Evolutionary conservation across 108 stramenopile species (phyloP), one percentile per base, ranked within the genome.

Genomic region (Nannochloropsis oceanica): DNA sequence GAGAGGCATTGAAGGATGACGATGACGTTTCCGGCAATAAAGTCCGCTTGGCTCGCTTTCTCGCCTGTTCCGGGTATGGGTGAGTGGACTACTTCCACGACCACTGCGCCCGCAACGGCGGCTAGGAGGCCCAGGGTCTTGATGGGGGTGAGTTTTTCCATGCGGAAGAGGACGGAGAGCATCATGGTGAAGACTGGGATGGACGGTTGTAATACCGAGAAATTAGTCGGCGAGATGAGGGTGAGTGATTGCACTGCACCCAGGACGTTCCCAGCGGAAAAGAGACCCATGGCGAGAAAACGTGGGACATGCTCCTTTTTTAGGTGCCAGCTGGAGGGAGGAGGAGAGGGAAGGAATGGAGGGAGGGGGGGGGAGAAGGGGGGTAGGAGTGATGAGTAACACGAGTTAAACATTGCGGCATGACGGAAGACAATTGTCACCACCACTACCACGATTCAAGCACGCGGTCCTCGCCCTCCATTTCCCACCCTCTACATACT

Each of bases 141-240:
- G 5, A 88, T 44, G 9, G 26, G 79, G 13, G 90, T 89, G 82
- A 90, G 83, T 7, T 22, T 44, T 20, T 90, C 90, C 26, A 90
- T 14, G 9, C 88, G 82, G 18, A 86, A 42, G 42, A 79, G 42
- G 82, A 86, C 81, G 79, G 88, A 89, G 34, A 88, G 85, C 43
- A 90, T 59, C 85, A 88, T 88, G 59, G 90, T 87, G 25, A 90
- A 83, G 85, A 87, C 81, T n/a, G 90, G 90, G 59, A 90, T 89
- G 27, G 82, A 85, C 14, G 90, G 90, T 46, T 90, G 90, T 50
- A 88, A 46, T 42, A 90, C 82, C 18, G 86, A 86, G 79, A 86
- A 90, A 11, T 85, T 73, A 50, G 42, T 83, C 25, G 90, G 80
- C 43, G 86, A 42, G 12, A 87, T 86, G 12, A 18, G 86, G 82